Base-by-base conservation (phyloP, 176 grass and related monocot genomes). In the Microstegium vimineum region DNA sequence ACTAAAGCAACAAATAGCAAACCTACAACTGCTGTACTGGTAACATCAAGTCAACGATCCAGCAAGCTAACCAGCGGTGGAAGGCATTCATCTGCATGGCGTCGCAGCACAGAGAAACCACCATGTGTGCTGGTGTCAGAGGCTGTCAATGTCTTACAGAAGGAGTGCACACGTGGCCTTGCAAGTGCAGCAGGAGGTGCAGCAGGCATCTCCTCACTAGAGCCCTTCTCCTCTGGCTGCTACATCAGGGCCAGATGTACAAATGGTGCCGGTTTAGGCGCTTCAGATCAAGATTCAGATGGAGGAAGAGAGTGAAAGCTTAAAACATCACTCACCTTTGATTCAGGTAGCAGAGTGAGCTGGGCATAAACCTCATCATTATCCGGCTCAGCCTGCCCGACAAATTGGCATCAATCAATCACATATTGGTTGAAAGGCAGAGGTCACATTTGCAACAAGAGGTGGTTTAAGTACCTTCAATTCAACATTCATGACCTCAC, bases 41-140 rank as follows among this genome's bases (percentile, higher is more conserved):
- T 71, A 77, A 80, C 30, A 52, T 43, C 74, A 69, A 81, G 51
- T 75, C 22, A 73, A 81, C 3, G 28, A 81, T 69, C 52, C 49
- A 82, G 51, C 27, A 16, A 26, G 27, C 69, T 80, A 38, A 97
- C 95, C 88, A 98, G 84, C 22, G 90, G 90, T 9, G 95, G 95
- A 4, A 98, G 95, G 63, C 95, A 98, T 42, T 97, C 92, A 31
- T 97, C 95, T 0, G 95, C 95, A 16, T 97, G 95, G 73, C 92
- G 90, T 25, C 92, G 87, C 30, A 98, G 81, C 74, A 98, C 95
- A 1, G 95, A 98, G 88, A 98, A 98, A 23, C 95, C 95, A 0
- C 95, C 95, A 78, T 98, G 95, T 5, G 95, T 98, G 73, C 95
- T 98, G 3, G 95, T 98, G 43, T 98, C 95, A 2, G 95, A 98